A percentile compares a stretch with the other conserved stretches of the same genome.
phyloP scores from a whole-genome alignment of 192 early-diverging fungal species.

The Coemansia sp. region DNA sequence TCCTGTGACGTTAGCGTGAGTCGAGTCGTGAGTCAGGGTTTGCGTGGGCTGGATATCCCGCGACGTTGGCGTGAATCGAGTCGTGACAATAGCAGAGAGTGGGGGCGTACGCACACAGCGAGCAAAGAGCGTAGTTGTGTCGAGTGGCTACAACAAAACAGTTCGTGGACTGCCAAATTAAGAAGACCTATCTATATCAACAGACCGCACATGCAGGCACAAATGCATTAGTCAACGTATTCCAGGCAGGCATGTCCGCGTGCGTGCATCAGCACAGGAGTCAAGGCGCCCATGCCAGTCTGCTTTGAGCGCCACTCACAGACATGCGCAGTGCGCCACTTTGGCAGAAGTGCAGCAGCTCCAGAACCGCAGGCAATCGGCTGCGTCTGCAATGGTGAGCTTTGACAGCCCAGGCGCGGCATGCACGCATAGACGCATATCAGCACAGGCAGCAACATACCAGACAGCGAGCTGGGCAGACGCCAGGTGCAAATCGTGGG shows the following conservation, averaged over 20 bases:
- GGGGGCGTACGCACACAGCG: slow-evolving; percentile 16
- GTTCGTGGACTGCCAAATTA: background rate
- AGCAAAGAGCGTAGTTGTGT: slow-evolving; percentile 2
- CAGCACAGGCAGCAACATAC: background rate
- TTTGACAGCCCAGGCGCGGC: background rate
- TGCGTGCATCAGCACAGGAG: slow-evolving; percentile 3
- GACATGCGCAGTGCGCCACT: slow-evolving; percentile 7
- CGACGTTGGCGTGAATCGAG: background rate
- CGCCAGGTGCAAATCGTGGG: background rate
- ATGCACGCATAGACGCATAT: background rate
- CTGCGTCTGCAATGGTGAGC: background rate
- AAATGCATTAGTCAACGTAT: slow-evolving; percentile 8
- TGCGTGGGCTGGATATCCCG: background rate
- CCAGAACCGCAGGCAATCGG: background rate
- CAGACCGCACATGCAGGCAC: slow-evolving; percentile 12
- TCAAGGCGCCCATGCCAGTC: background rate
- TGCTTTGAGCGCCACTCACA: slow-evolving; percentile 2
- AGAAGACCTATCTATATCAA: slow-evolving; percentile 12
- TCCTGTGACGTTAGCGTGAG: background rate
- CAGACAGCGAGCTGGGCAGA: background rate
- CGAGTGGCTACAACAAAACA: slow-evolving; percentile 8
- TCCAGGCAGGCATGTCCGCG: background rate
- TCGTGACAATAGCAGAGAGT: background rate
- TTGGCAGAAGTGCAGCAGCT: background rate
- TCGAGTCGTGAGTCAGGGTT: background rate